Percentiles rank a stretch among this genome's conserved stretches.
Conservation (phyloP, 164 flowering plant genomes). For the Kalanchoe fedtschenkoi region DNA sequence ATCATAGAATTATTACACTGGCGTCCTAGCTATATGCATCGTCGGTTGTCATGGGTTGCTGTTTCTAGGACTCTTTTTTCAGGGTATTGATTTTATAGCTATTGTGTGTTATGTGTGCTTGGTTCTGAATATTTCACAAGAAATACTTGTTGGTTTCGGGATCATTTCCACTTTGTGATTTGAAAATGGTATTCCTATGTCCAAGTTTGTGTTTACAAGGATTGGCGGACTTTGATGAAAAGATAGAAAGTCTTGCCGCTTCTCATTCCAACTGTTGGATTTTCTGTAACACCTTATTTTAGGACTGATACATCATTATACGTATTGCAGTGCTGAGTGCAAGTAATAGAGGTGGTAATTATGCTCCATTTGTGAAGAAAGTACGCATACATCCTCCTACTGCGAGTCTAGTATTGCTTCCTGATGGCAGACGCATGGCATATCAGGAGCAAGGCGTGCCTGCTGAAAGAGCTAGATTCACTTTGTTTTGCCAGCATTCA, state of each 20-base stretch:
- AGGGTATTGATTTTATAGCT: too few relatives aligned
- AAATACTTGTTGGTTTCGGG: too few relatives aligned
- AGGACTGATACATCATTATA: constrained; percentile 12
- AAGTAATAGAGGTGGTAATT: constrained; percentile 20
- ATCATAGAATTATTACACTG: too few relatives aligned
- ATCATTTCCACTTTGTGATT: not conserved
- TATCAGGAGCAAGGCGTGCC: constrained; percentile 74
- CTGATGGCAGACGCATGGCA: constrained; percentile 77
- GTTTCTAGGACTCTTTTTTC: too few relatives aligned
- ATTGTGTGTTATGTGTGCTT: too few relatives aligned
- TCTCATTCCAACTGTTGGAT: not conserved
- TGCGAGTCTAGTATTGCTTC: constrained; percentile 59
- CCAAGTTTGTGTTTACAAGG: not conserved
- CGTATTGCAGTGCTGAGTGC: constrained; percentile 44
- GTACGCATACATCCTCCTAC: constrained; percentile 59
- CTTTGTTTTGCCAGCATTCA: constrained; percentile 58
- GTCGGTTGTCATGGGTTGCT: too few relatives aligned
- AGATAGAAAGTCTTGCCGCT: not conserved
- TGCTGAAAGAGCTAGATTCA: constrained; percentile 61
- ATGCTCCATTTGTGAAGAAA: constrained; percentile 33
- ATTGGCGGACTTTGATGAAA: not conserved
- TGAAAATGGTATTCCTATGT: not conserved
- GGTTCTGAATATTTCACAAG: too few relatives aligned
- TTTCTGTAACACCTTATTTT: constrained; percentile 8
- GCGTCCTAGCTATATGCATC: too few relatives aligned